Percentiles rank a stretch among this genome's conserved stretches.
Conservation (phyloP, 352 stramenopile genomes). For the Phytophthora sojae region DNA sequence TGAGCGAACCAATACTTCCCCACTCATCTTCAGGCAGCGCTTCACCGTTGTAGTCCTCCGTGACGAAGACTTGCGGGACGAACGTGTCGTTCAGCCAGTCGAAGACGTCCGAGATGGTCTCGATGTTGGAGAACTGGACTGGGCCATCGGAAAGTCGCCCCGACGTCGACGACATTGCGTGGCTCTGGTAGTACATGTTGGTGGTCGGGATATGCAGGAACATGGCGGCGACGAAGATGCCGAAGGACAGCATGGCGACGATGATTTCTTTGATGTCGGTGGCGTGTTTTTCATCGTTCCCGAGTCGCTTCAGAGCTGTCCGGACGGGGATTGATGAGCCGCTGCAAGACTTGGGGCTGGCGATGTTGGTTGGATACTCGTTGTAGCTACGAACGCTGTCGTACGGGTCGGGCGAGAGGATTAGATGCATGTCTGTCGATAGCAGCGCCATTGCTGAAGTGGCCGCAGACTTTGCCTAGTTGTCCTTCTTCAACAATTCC, state of each 20-base stretch:
- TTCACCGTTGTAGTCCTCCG: slow-evolving; percentile 51
- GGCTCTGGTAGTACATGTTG: slow-evolving; percentile 42
- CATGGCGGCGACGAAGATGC: slow-evolving; percentile 51
- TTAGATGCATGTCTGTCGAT: slow-evolving; percentile 14
- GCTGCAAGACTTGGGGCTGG: neutral
- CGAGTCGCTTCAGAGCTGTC: slow-evolving; percentile 43
- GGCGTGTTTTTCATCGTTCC: slow-evolving; percentile 51
- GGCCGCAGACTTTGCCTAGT: neutral
- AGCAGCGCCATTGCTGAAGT: neutral
- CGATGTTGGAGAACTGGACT: slow-evolving; percentile 50
- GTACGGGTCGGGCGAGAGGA: slow-evolving; percentile 16
- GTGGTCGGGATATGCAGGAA: slow-evolving; percentile 51
- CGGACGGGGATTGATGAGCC: slow-evolving; percentile 15
- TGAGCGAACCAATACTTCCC: slow-evolving; percentile 38
- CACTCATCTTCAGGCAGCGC: slow-evolving; percentile 35
- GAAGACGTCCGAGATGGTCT: slow-evolving; percentile 42
- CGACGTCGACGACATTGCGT: slow-evolving; percentile 38
- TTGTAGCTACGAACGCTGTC: slow-evolving; percentile 6
- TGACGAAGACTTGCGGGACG: slow-evolving; percentile 53
- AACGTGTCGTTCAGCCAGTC: slow-evolving; percentile 54
- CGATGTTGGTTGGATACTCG: slow-evolving; percentile 10
- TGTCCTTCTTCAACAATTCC: neutral
- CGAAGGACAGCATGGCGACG: slow-evolving; percentile 46
- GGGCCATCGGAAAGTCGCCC: slow-evolving; percentile 25
- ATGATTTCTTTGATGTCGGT: slow-evolving; percentile 41